Percentiles rank a stretch among this genome's conserved stretches.
phyloP scores from a whole-genome alignment of 768 basidiomycete genomes.

The Pulveroboletus sp. region DNA sequence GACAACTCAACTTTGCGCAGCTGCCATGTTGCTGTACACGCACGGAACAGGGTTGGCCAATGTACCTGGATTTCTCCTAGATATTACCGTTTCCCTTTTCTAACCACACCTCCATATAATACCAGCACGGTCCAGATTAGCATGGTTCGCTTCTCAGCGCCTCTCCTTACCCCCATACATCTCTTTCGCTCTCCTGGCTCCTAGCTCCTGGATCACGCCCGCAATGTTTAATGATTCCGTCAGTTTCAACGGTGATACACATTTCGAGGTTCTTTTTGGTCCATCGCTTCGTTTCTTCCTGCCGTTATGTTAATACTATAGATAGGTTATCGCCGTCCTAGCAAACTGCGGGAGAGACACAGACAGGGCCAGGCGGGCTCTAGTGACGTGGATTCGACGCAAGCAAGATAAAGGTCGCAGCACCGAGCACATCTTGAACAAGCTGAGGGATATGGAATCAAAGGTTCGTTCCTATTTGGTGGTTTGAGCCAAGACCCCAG shows the following conservation, averaged over 20 bases:
- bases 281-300: not conserved
- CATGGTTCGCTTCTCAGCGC: constrained; percentile 1
- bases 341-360: constrained; percentile 31
- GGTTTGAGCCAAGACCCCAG: not conserved
- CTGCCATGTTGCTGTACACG: not conserved
- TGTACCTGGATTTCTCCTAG: constrained; percentile 17
- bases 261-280: constrained; percentile 21
- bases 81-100: constrained; percentile 7
- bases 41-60: not conserved
- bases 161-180: not conserved
- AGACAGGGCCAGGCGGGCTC: constrained; percentile 22
- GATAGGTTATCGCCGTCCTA: constrained; percentile 30
- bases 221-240: constrained; percentile 23
- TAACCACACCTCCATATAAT: constrained; percentile 11
- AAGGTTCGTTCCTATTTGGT: constrained; percentile 18
- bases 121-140: not conserved
- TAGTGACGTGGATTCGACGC: constrained; percentile 27
- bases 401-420: constrained; percentile 28
- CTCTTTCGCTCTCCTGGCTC: not conserved
- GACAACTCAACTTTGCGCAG: constrained; percentile 1
- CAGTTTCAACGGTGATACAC: constrained; percentile 28
- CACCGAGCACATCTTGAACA: constrained; percentile 29
- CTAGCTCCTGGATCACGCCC: not conserved
- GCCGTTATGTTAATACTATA: not conserved
- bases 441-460: constrained; percentile 25